phyloP scores from a whole-genome alignment of 1,284 basidiomycete species.

The Cryptococcus floricola region DNA sequence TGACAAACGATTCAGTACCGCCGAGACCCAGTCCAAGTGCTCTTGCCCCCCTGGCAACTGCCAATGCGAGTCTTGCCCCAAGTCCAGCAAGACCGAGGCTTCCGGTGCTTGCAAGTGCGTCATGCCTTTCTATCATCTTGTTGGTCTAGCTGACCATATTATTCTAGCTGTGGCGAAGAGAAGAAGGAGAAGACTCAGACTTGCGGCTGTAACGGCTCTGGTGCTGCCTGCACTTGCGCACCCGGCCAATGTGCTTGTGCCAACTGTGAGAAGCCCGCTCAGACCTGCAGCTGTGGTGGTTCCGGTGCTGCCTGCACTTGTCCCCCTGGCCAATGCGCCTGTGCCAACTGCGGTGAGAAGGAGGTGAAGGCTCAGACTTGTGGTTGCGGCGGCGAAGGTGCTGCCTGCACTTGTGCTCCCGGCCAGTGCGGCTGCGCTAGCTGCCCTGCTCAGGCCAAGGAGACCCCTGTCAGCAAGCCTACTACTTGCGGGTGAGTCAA shows the following conservation, averaged over 20 bases:
- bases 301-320: conserved; percentile 23
- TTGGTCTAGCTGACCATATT: background rate
- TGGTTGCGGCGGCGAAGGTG: conserved; percentile 2
- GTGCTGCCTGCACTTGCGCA: background rate
- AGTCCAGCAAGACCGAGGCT: conserved; percentile 17
- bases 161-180: background rate
- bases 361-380: conserved; percentile 3
- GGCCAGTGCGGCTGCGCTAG: conserved; percentile 9
- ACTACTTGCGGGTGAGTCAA: conserved; percentile 4
- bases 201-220: conserved; percentile 1
- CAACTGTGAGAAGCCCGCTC: conserved; percentile 4
- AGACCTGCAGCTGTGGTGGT: conserved; percentile 3
- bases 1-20: background rate
- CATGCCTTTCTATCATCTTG: background rate
- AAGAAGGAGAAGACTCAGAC: conserved; percentile 8
- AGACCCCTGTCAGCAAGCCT: background rate
- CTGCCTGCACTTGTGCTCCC: conserved; percentile 1
- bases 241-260: conserved; percentile 1
- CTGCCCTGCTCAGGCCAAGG: conserved; percentile 8
- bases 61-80: conserved; percentile 17
- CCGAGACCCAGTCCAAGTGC: conserved; percentile 6
- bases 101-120: conserved; percentile 13
- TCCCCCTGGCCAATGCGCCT: conserved; percentile 27
- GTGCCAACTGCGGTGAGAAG: conserved; percentile 15
- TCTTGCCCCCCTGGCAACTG: conserved; percentile 25